Percentiles rank a stretch among this genome's conserved stretches.
phyloP scores from a whole-genome alignment of 192 early-diverging fungal genomes.

The Backusella circina region DNA sequence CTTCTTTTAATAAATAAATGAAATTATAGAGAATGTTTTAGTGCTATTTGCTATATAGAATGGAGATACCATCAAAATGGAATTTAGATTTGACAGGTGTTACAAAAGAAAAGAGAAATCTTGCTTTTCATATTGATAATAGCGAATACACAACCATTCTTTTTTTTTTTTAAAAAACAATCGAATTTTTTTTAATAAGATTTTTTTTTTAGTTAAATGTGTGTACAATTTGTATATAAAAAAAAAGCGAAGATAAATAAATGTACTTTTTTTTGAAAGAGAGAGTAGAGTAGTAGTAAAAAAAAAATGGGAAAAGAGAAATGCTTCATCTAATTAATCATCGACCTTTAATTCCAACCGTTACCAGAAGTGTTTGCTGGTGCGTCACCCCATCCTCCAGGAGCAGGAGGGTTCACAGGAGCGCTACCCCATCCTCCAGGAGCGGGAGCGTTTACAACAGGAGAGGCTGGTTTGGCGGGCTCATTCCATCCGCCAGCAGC shows the following conservation, averaged over 20 bases:
- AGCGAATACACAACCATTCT: too few species aligned
- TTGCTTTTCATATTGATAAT: too few species aligned
- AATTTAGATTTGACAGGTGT: too few species aligned
- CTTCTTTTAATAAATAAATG: not conserved
- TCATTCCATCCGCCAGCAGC: constrained; percentile 10
- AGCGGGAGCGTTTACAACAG: not conserved
- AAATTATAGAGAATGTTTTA: too few species aligned
- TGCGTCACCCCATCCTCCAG: constrained; percentile 10
- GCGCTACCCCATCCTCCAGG: constrained; percentile 14
- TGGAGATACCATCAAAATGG: too few species aligned
- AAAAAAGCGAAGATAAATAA: not conserved
- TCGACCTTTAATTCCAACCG: not conserved
- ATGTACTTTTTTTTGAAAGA: not conserved
- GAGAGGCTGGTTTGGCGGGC: not conserved
- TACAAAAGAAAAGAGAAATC: too few species aligned
- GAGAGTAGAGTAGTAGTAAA: not conserved
- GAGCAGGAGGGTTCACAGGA: not conserved
- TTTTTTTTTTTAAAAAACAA: too few species aligned
- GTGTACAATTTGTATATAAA: not conserved
- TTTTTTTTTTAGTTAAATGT: not conserved
- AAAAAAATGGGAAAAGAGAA: not conserved
- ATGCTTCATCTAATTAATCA: not conserved
- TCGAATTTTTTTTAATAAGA: not conserved
- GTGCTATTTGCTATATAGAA: too few species aligned
- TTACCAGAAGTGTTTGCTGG: not conserved